Base-by-base conservation (phyloP, 257 asterid genomes). In the Marsdenia floribunda region DNA sequence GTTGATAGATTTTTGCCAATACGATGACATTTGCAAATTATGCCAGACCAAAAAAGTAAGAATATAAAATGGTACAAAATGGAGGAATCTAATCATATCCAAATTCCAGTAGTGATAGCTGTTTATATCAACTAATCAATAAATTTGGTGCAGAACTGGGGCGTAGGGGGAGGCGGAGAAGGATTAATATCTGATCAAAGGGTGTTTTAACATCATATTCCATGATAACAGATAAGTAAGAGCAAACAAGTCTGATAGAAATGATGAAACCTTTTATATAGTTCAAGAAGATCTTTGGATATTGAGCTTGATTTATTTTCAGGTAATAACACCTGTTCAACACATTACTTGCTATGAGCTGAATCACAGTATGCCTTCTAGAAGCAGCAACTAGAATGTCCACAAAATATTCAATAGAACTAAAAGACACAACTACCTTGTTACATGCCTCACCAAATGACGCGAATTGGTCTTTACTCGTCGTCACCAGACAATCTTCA, bases 261-360 rank as follows among this genome's bases (percentile, higher is more conserved):
- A 79, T 22, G 21, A 75, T 55, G 73, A 76, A 81, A 93, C 98
- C 98, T 93, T 86, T 87, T 89, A 86, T 89, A 93, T 75, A 93
- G 77, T 78, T 82, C 86, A 77, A 82, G 90, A 81, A 91, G 98
- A 80, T 87, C 95, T 82, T 82, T 84, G 79, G 93, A 47, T 59
- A 85, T 78, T 42, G 70, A 49, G 53, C 46, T 76, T 68, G 90
- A 77, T 69, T 42, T 83, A 33, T 74, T 82, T 73, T 82, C 89
- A 73, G 57, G 71, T 59, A 64, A 78, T 29, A 79, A 68, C 73
- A 75, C 88, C 97, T 90, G 88, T 72, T 44, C 79, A 60, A 70
- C 67, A 72, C 47, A 79, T 59, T 14, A 46, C 8, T 54, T 55
- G 10, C 10, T 65, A 59, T 72, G 37, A 53, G 54, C 58, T 19